phyloP scores from a whole-genome alignment of 495 filamentous ascomycete genomes.

The Neurospora sublineolata region DNA sequence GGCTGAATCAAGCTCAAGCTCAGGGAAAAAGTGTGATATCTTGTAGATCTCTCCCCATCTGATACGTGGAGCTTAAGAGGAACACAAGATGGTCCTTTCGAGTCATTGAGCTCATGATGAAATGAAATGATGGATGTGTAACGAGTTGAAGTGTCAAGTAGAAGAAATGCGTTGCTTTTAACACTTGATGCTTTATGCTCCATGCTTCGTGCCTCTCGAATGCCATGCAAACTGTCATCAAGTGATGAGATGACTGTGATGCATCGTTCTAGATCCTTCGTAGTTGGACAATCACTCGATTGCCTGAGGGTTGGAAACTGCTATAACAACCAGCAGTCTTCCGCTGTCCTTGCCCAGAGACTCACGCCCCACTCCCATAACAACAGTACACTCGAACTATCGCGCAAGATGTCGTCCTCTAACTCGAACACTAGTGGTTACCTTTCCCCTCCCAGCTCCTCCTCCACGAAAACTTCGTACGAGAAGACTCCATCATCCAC shows the following conservation, averaged over 20 bases:
- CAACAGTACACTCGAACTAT: not conserved
- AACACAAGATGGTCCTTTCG: not conserved
- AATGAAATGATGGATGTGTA: not conserved
- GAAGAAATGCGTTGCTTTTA: not conserved
- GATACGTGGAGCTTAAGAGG: not conserved
- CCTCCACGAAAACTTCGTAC: not conserved
- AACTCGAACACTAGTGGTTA: not conserved
- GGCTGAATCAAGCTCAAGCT: not conserved
- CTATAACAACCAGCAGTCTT: not conserved
- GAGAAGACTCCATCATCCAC: not conserved
- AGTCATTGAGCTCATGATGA: not conserved
- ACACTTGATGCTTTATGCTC: not conserved
- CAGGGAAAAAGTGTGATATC: not conserved
- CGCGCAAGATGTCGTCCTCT: not conserved
- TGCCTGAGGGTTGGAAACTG: fast-evolving
- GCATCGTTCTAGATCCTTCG: not conserved
- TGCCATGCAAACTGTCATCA: not conserved
- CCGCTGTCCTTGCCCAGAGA: too few species aligned
- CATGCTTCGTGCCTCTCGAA: not conserved
- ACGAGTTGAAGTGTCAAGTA: not conserved
- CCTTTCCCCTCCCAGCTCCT: not conserved
- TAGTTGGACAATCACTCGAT: not conserved
- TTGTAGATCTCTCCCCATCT: not conserved
- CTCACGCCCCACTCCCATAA: too few species aligned
- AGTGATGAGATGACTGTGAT: not conserved